A percentile compares a stretch with the other conserved stretches of the same genome.
These are phyloP conservation scores for Tardiomyces blankii DNA, from an alignment of 1,139 yeast species.

Conservation along the genomic window DNA sequence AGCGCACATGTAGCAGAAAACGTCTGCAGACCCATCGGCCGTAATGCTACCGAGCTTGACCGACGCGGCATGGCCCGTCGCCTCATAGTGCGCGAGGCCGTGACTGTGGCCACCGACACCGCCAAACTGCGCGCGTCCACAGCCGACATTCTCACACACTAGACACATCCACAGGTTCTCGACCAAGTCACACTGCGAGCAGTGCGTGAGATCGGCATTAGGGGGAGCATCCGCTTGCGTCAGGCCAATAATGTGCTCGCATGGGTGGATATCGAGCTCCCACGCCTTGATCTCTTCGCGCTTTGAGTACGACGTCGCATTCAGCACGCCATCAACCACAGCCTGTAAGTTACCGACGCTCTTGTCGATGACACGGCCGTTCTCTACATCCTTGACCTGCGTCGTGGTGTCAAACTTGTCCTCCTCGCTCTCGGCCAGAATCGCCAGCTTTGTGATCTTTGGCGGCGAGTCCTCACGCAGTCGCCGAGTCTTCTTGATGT, in stretches of 20 bases:
- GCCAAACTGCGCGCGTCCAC: conserved; percentile 92
- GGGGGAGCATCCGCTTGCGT: conserved; percentile 26
- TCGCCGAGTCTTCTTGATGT: conserved; percentile 41
- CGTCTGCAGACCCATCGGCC: conserved; percentile 52
- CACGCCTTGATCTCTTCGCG: conserved; percentile 76
- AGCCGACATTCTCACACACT: conserved; percentile 78
- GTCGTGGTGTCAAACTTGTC: conserved; percentile 49
- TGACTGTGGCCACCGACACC: conserved; percentile 89
- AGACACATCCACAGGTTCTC: conserved; percentile 90
- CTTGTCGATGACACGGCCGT: conserved; percentile 7
- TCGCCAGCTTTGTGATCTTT: conserved; percentile 64
- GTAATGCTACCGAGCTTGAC: conserved; percentile 85
- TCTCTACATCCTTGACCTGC: conserved; percentile 33
- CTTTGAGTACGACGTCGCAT: conserved; percentile 53
- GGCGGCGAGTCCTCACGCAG: conserved; percentile 30
- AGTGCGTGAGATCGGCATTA: conserved; percentile 34
- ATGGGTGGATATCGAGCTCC: conserved; percentile 79
- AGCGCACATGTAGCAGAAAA: conserved; percentile 79
- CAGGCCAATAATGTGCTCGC: conserved; percentile 58
- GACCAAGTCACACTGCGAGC: conserved; percentile 55
- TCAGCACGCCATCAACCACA: conserved; percentile 40
- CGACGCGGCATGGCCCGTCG: conserved; percentile 61
- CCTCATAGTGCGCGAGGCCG: conserved; percentile 60
- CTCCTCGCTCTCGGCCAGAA: conserved; percentile 57
- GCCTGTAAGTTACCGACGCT: conserved; percentile 10